Evolutionary conservation across 495 filamentous ascomycete genomes (phyloP).

Genomic region (Lentithecium fluviatile): DNA sequence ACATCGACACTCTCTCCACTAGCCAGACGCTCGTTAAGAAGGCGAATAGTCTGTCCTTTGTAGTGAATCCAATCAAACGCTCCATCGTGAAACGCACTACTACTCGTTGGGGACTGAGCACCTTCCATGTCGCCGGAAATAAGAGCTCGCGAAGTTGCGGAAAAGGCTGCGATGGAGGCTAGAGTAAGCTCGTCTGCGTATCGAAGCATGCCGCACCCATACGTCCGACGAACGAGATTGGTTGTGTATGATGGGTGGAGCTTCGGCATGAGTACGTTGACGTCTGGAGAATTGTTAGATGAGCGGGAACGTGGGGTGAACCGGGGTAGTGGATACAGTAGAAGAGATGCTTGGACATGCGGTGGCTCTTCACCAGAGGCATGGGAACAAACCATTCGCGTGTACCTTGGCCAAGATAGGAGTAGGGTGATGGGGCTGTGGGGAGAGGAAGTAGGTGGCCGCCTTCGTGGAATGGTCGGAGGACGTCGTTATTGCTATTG

Average conservation of each 20-base stretch:
- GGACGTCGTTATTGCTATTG: background rate
- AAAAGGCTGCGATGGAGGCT: background rate
- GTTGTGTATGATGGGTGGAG: constrained; percentile 4
- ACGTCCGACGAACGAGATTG: constrained; percentile 1
- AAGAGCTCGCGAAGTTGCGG: constrained; percentile 8
- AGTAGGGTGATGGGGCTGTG: background rate
- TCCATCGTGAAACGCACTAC: constrained; percentile 1
- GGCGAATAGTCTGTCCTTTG: constrained; percentile 7
- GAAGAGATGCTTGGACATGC: constrained; percentile 7
- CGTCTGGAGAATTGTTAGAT: background rate
- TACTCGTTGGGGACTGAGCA: background rate
- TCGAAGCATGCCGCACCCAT: background rate
- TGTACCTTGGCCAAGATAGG: background rate
- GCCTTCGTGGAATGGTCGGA: background rate
- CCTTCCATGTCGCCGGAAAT: background rate
- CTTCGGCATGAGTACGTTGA: constrained; percentile 8
- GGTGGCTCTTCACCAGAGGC: background rate
- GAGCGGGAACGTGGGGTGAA: background rate
- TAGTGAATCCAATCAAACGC: constrained; percentile 1
- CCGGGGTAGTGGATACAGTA: background rate
- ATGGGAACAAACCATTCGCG: constrained; percentile 1
- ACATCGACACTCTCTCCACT: background rate
- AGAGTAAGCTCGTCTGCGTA: constrained; percentile 5
- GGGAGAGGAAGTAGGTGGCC: background rate
- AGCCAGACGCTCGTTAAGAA: background rate